A percentile compares a stretch with the other conserved stretches of the same genome.
Evolutionary conservation across 768 basidiomycete genomes (phyloP).

Genomic region (Leucocoprinus sp.): DNA sequence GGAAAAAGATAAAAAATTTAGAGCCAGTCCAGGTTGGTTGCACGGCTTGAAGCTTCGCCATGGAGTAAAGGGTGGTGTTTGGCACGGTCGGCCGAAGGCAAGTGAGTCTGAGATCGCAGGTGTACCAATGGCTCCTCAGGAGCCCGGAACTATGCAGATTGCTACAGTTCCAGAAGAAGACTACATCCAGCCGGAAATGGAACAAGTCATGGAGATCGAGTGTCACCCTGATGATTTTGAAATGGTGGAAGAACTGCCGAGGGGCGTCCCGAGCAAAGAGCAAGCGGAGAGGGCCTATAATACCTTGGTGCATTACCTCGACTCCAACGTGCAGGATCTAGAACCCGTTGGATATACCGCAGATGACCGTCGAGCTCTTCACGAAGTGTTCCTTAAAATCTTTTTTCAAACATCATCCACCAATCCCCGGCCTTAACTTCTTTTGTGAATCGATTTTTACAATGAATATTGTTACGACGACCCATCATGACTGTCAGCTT

Average conservation of each 20-base stretch:
- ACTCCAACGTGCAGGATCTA: conserved; percentile 5
- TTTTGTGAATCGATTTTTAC: background rate
- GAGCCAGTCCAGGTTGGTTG: conserved; percentile 88
- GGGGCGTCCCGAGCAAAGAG: conserved; percentile 5
- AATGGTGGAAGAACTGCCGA: conserved; percentile 5
- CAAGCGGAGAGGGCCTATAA: conserved; percentile 10
- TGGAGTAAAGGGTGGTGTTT: conserved; percentile 58
- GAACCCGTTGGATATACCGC: conserved; percentile 9
- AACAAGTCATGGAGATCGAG: conserved; percentile 4
- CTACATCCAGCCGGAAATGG: conserved; percentile 2
- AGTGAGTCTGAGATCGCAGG: conserved; percentile 3
- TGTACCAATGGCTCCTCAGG: conserved; percentile 11
- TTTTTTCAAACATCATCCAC: conserved; percentile 8
- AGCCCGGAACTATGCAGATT: conserved; percentile 5
- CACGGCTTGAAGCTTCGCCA: conserved; percentile 87
- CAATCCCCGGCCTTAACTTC: background rate
- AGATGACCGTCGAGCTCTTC: conserved; percentile 6
- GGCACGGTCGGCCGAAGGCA: conserved; percentile 23
- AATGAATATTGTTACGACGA: background rate
- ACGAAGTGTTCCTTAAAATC: conserved; percentile 7
- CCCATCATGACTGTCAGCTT: background rate
- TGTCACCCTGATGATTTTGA: conserved; percentile 2
- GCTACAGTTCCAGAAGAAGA: conserved; percentile 6
- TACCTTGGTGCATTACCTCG: conserved; percentile 9
- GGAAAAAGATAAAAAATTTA: conserved; percentile 59